phyloP scores from a whole-genome alignment of 2,329 filamentous ascomycete species.

The Penicillium sp. region DNA sequence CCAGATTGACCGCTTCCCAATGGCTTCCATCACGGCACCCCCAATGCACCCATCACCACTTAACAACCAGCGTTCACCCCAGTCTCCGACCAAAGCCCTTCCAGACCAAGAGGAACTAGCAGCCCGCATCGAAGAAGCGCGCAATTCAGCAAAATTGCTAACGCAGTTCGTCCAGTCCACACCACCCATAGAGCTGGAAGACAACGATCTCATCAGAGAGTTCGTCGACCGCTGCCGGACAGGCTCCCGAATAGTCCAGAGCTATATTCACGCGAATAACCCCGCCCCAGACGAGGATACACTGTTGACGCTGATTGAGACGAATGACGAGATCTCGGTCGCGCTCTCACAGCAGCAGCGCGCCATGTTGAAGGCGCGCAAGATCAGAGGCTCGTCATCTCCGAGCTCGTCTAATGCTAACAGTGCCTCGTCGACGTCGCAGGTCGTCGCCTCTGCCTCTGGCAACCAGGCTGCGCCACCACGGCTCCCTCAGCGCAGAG shows the following conservation, averaged over 20 bases:
- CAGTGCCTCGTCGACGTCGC: conserved; percentile 21
- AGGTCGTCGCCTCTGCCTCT: conserved; percentile 16
- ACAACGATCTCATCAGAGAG: conserved; percentile 87
- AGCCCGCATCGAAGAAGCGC: conserved; percentile 81
- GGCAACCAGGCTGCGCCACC: background rate
- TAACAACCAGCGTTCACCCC: background rate
- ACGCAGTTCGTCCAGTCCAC: conserved; percentile 87
- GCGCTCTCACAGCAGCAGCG: conserved; percentile 81
- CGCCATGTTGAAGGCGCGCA: conserved; percentile 61
- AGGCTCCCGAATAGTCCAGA: conserved; percentile 76
- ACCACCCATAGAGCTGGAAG: conserved; percentile 67
- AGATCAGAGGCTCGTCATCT: conserved; percentile 28
- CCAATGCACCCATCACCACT: background rate
- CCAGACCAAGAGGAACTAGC: conserved; percentile 74
- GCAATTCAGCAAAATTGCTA: conserved; percentile 86
- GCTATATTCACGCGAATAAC: conserved; percentile 75
- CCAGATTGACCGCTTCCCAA: conserved; percentile 13
- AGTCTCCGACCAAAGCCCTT: conserved; percentile 42
- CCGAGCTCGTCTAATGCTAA: conserved; percentile 12
- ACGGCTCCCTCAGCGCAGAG: background rate
- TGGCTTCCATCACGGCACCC: background rate
- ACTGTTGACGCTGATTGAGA: conserved; percentile 88
- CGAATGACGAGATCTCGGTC: conserved; percentile 83
- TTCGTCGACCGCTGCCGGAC: conserved; percentile 82
- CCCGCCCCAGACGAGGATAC: conserved; percentile 88